Base-by-base conservation (phyloP, 176 grass and related monocot species). In the Urochloa ruziziensis region DNA sequence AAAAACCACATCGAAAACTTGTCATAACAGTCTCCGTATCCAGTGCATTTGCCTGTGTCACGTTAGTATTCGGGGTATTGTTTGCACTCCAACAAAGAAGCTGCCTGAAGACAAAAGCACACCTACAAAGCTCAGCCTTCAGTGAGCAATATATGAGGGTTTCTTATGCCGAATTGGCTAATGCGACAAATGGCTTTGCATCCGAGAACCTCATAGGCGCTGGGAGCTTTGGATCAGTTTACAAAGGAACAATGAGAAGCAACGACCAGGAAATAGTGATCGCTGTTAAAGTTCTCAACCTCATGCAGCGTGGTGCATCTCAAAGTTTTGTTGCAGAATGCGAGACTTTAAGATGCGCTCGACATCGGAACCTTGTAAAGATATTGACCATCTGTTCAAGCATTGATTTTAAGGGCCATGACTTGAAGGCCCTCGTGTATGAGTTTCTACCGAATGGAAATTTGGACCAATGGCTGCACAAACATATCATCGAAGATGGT, bases 111-210 rank as follows among this genome's bases (percentile, higher is more conserved):
- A 36, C 6, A 23, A 7, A 74, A 27, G 30, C 12, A 73, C 27
- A 83, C 2, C 19, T 12, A 1, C 10, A 83, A n/a, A 74, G 16
- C 2, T 29, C 32, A 15, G 16, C 21, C n/a, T 3, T 53, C 0
- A 65, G 8, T 2, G 70, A 75, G 2, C 34, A 39, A 4, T 35
- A 53, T 39, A 4, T 62, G 14, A 83, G 70, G 18, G 32, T 83
- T 10, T 74, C 81, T 74, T 83, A 83, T 62, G 39, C 58, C 25
- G 58, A 74, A 83, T 83, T 83, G 24, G 70, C n/a, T 2, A 48
- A 17, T 21, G 81, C 81, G 4, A 74, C 81, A 21, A 74, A 74
- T n/a, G 58, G 32, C 28, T 84, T 84, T 43, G 0, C 82, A 54
- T 32, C 60, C 5, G 61, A 66, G 30, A 84, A 73, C 56, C 81